phyloP scores from a whole-genome alignment of 2,329 filamentous ascomycete species.

The Hansfordia pulvinata region DNA sequence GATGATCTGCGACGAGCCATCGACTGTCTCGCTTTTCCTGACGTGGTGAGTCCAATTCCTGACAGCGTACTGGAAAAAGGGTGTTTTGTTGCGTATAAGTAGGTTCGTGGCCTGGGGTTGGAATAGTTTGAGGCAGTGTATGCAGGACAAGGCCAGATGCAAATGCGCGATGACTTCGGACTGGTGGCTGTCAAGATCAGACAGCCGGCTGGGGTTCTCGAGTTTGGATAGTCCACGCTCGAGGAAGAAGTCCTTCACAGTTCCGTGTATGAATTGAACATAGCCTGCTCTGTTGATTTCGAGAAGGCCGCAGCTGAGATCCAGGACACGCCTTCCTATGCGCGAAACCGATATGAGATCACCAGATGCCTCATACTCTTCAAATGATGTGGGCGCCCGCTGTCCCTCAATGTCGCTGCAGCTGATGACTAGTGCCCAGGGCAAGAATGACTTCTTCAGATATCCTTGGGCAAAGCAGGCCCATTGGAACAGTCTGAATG shows the following conservation, averaged over 20 bases:
- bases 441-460: constrained; percentile 12
- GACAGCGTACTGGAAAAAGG: constrained; percentile 7
- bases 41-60: constrained; percentile 6
- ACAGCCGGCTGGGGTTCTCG: constrained; percentile 2
- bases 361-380: constrained; percentile 6
- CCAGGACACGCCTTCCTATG: constrained; percentile 8
- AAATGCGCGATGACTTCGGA: constrained; percentile 6
- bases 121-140: constrained; percentile 11
- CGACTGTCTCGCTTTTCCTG: background rate
- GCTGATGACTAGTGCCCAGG: constrained; percentile 17
- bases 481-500: constrained; percentile 20
- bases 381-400: too few species aligned
- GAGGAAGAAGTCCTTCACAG: constrained; percentile 19
- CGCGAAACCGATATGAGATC: constrained; percentile 6
- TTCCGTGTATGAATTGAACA: constrained; percentile 20
- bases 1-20: too few species aligned
- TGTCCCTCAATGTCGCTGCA: constrained; percentile 4
- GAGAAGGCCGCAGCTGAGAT: constrained; percentile 15
- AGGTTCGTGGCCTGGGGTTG: constrained; percentile 8
- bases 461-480: constrained; percentile 16
- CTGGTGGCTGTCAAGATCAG: too few species aligned
- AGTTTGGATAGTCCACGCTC: constrained; percentile 8
- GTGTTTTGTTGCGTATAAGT: constrained; percentile 4
- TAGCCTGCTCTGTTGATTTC: constrained; percentile 7
- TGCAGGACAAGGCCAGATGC: constrained; percentile 11